Percentiles rank a stretch among this genome's conserved stretches.
phyloP scores from a whole-genome alignment of 2,329 filamentous ascomycete species.

The Scytalidium sp. region DNA sequence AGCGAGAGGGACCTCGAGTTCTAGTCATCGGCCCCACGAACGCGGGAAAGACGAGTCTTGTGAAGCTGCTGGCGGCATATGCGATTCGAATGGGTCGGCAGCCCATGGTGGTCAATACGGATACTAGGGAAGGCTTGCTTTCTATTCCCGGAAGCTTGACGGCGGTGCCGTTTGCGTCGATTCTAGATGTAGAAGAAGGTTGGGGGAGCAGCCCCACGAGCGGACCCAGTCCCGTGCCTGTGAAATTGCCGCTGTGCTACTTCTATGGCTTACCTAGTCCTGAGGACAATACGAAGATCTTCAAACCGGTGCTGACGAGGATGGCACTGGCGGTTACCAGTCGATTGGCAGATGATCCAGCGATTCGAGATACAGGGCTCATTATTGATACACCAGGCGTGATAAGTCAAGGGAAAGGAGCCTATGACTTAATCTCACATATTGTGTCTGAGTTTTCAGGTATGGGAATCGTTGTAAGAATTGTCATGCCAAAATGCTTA shows the following conservation, averaged over 20 bases:
- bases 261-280: slow-evolving; percentile 75
- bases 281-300: slow-evolving; percentile 70
- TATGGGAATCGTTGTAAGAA: slow-evolving; percentile 29
- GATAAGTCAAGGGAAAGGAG: slow-evolving; percentile 61
- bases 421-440: slow-evolving; percentile 77
- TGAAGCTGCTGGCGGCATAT: slow-evolving; percentile 75
- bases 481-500: neutral
- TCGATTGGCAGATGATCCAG: slow-evolving; percentile 71
- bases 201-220: slow-evolving; percentile 91
- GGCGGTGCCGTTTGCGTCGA: slow-evolving; percentile 79
- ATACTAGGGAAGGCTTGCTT: slow-evolving; percentile 77
- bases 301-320: slow-evolving; percentile 69
- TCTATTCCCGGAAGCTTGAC: slow-evolving; percentile 78
- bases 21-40: slow-evolving; percentile 76
- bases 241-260: slow-evolving; percentile 89
- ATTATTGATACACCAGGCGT: slow-evolving; percentile 81
- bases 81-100: slow-evolving; percentile 71
- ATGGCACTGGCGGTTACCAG: slow-evolving; percentile 77
- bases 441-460: slow-evolving; percentile 68
- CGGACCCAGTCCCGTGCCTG: slow-evolving; percentile 81
- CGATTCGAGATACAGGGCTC: slow-evolving; percentile 70
- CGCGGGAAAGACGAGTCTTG: slow-evolving; percentile 79
- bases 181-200: slow-evolving; percentile 84
- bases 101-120: slow-evolving; percentile 80
- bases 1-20: slow-evolving; percentile 70